Evolutionary conservation across 2,329 filamentous ascomycete genomes (phyloP), one percentile per base, ranked within the genome.

Genomic region (Pseudocercospora macadamiae): DNA sequence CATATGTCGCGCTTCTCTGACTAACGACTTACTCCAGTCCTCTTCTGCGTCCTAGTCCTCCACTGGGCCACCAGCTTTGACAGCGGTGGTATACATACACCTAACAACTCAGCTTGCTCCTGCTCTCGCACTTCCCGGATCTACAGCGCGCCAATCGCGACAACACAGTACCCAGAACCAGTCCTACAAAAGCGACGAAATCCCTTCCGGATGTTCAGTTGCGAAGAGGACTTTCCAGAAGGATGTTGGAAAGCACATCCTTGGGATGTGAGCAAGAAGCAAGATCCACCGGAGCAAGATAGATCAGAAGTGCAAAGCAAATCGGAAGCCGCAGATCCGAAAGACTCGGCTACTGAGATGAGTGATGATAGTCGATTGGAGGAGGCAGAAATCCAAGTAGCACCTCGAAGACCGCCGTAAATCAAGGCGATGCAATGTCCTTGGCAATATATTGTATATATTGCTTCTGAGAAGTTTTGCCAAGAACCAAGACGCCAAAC

Each of bases 31-130:
- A 16, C n/a, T n/a, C n/a, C 34, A 62, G 57, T 60, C 23, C 51
- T 63, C 4, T 58, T 60, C 44, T 63, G 54, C 47, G 57, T 60
- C 18, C 39, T 63, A n/a, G 51, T 60, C 23, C 51, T 60, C 4
- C 60, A 63, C 45, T 63, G 60, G 60, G 60, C 51, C 4, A 63
- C 60, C 6, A 55, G 42, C 6, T 55, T 63, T 51, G 54, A 63
- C 54, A 45, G 34, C 28, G 44, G 30, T 28, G 57, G 57, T n/a
- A n/a, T n/a, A 54, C 42, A 32, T 9, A 51, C 23, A 14, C 23
- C 28, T 12, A 37, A 32, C n/a, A 47, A 48, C n/a, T 54, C 49
- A 19, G 25, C 28, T 49, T 60, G 60, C 49, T 57, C 54, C n/a
- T 30, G 32, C 4, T 44, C 30, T 39, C 28, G 28, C 12, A 36